Evolutionary conservation across 805 yeast genomes (phyloP), one percentile per base, ranked within the genome.

Genomic region (Sugiyamaella marilandica): DNA sequence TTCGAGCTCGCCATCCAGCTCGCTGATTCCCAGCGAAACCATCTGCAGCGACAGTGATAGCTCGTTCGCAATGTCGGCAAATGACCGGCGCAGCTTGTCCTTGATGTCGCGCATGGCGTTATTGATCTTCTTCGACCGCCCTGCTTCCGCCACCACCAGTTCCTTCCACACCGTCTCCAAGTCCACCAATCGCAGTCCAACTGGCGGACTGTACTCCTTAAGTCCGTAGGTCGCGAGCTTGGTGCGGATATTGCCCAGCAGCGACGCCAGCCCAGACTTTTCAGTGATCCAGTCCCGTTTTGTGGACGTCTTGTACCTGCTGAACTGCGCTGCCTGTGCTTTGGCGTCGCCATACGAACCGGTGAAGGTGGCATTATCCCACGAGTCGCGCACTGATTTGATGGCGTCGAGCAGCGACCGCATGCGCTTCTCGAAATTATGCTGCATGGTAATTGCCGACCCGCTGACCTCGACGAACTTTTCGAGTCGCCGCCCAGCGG

Each of bases 241-340:
- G 8, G 73, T 67, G 29, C 67, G 63, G 41, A 72, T 67, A 46
- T 69, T 70, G 8, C 73, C 69, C 21, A 68, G 60, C 43, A 72
- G 58, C 2, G 70, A 62, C 1, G 64, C 61, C 41, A 72, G 57
- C 21, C 68, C 71, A 7, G 70, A 55, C 56, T 68, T 70, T 48
- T 72, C 75, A 1, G 62, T 60, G 21, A 68, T 58, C 76, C 76
- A 72, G 4, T 64, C 59, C 11, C 74, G 60, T 54, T 72, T 72
- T 10, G 62, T 57, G 3, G 58, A 49, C 41, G 50, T 45, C 48
- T 67, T 67, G 56, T 64, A 72, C 5, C 48, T 47, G n/a, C 53
- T 46, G 32, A 72, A 65, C 16, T 56, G 59, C 3, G 41, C 34
- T n/a, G 63, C 51, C 41, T 65, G 70, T 10, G 41, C 43, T 21